These are phyloP conservation scores for Penicillium sclerotigenum DNA, from an alignment of 2,329 filamentous ascomycete species.

Conservation along the genomic window DNA sequence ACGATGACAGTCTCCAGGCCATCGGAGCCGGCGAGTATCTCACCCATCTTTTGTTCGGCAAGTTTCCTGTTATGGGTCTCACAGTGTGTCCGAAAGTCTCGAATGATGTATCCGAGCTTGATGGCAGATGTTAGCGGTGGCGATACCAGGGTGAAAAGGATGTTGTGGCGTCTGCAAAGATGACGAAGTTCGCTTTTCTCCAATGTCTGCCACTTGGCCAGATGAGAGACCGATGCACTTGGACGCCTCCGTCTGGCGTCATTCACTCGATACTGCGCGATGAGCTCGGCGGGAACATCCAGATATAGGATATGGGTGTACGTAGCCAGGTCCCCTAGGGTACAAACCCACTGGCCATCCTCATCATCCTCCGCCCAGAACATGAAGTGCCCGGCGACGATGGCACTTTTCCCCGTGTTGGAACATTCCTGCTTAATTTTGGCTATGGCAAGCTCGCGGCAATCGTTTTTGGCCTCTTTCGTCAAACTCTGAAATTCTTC, in stretches of 20 bases:
- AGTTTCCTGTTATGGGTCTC: background rate
- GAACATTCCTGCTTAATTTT: slow-evolving; percentile 42
- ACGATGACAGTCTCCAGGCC: slow-evolving; percentile 49
- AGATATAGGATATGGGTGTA: slow-evolving; percentile 62
- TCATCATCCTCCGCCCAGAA: slow-evolving; percentile 47
- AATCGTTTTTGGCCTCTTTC: slow-evolving; percentile 36
- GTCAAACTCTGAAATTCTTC: slow-evolving; percentile 45
- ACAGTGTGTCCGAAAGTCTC: background rate
- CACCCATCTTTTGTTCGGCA: slow-evolving; percentile 29
- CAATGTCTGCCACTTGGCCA: slow-evolving; percentile 48
- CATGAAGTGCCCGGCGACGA: slow-evolving; percentile 57
- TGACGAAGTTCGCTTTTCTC: slow-evolving; percentile 47
- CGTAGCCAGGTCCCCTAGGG: slow-evolving; percentile 43
- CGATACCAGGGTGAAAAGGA: slow-evolving; percentile 44
- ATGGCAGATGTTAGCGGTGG: background rate
- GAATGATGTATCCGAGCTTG: background rate
- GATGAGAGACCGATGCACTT: slow-evolving; percentile 32
- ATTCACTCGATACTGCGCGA: slow-evolving; percentile 38
- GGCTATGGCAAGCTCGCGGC: slow-evolving; percentile 48
- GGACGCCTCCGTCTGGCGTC: slow-evolving; percentile 43
- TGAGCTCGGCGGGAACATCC: slow-evolving; percentile 36
- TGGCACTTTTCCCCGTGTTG: slow-evolving; percentile 33
- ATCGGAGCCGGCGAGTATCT: slow-evolving; percentile 23
- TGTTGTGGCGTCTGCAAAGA: slow-evolving; percentile 46
- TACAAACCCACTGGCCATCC: slow-evolving; percentile 39